A percentile compares a stretch with the other conserved stretches of the same genome.
These are phyloP conservation scores for Nitzschia sp. DNA, from an alignment of 108 stramenopile genomes.

Conservation along the genomic window DNA sequence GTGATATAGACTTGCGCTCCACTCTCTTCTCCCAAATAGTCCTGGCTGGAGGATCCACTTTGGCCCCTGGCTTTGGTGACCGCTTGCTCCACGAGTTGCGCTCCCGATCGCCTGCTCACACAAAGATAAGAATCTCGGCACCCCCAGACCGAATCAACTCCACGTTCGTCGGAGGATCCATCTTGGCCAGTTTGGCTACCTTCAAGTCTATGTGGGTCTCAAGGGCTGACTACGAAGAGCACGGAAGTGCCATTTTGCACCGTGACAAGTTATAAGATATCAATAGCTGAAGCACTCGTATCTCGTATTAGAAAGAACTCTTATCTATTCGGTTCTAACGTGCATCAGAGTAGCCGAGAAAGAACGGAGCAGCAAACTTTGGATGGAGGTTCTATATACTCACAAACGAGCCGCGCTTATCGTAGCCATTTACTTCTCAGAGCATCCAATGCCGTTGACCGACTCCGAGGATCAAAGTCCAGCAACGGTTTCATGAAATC, in stretches of 20 bases:
- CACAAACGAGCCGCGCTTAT: neutral
- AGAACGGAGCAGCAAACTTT: neutral
- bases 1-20: slow-evolving; percentile 89
- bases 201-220: slow-evolving; percentile 99
- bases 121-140: slow-evolving; percentile 88
- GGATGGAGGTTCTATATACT: neutral
- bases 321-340: no score
- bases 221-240: slow-evolving; percentile 91
- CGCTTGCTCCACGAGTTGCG: slow-evolving; percentile 92
- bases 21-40: slow-evolving; percentile 95
- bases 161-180: slow-evolving; percentile 94
- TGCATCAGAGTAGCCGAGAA: no score
- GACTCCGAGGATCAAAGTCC: slow-evolving; percentile 79
- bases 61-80: slow-evolving; percentile 92
- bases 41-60: slow-evolving; percentile 92
- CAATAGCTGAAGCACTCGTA: slow-evolving; percentile 3
- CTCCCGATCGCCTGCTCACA: slow-evolving; percentile 74
- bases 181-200: slow-evolving; percentile 95
- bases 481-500: slow-evolving; percentile 85
- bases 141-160: slow-evolving; percentile 88
- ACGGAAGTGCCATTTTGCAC: slow-evolving; percentile 82
- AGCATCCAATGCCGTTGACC: slow-evolving; percentile 82
- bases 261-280: slow-evolving; percentile 60
- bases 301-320: no score
- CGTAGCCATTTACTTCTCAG: slow-evolving; percentile 85